Evolutionary conservation across 2,329 filamentous ascomycete genomes (phyloP).

Genomic region (Chalaropsis thielavioides): DNA sequence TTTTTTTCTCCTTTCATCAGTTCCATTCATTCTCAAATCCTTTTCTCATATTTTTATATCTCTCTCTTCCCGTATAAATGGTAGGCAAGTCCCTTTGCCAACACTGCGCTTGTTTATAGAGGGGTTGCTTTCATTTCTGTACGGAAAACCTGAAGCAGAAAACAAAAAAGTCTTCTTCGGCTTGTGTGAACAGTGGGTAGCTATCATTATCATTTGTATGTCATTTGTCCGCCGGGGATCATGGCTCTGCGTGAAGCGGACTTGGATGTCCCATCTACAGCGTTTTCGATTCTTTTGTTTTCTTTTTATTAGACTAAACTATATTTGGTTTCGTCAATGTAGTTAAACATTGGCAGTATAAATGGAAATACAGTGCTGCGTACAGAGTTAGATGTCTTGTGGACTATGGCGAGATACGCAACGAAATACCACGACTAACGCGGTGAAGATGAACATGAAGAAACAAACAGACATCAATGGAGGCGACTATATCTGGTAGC

Average conservation of each 20-base stretch:
- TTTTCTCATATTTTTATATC: not conserved
- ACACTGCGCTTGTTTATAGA: not conserved
- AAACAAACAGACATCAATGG: not conserved
- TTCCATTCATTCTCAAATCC: not conserved
- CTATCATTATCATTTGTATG: not conserved
- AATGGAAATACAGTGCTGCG: not conserved
- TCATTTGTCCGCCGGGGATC: not conserved
- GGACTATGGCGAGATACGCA: too few relatives aligned
- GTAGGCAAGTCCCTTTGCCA: not conserved
- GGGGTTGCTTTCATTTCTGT: not conserved
- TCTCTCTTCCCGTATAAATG: not conserved
- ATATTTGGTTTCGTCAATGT: not conserved
- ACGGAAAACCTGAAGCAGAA: not conserved
- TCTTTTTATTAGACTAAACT: not conserved
- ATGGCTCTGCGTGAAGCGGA: not conserved
- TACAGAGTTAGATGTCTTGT: too few relatives aligned
- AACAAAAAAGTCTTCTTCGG: not conserved
- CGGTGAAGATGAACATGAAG: not conserved
- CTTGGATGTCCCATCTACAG: not conserved
- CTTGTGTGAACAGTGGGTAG: not conserved
- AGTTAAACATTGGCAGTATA: not conserved
- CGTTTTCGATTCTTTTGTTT: not conserved
- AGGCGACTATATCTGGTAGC: not conserved
- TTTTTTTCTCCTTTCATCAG: not conserved
- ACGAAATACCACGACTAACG: too few relatives aligned